phyloP scores from a whole-genome alignment of 2,329 filamentous ascomycete species.

The Colletotrichum aenigma region DNA sequence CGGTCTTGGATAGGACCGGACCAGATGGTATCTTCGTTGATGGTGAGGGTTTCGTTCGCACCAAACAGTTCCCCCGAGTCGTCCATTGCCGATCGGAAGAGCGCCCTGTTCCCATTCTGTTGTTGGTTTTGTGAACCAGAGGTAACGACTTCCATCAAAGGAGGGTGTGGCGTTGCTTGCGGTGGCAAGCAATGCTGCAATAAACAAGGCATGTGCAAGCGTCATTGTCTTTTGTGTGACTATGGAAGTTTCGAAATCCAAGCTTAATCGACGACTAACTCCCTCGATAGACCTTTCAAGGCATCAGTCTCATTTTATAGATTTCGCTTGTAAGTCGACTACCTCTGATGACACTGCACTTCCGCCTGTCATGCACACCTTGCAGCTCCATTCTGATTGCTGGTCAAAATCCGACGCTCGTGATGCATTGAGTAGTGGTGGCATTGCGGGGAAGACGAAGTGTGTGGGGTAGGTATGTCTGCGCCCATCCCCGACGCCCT shows the following conservation, averaged over 20 bases:
- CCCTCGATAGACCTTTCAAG: neutral
- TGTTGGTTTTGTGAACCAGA: slow-evolving; percentile 5
- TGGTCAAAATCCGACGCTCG: neutral
- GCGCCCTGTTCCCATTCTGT: slow-evolving; percentile 27
- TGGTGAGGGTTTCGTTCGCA: slow-evolving; percentile 41
- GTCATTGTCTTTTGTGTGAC: neutral
- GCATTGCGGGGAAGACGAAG: neutral
- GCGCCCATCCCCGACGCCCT: neutral
- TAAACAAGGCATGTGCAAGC: neutral
- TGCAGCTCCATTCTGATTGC: neutral
- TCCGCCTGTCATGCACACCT: neutral
- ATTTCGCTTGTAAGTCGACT: neutral
- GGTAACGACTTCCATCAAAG: neutral
- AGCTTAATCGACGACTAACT: neutral
- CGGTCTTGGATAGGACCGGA: slow-evolving; percentile 49
- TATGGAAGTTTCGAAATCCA: neutral
- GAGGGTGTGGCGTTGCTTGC: neutral
- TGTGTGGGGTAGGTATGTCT: neutral
- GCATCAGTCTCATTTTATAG: neutral
- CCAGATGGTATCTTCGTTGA: slow-evolving; percentile 56
- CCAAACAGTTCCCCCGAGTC: slow-evolving; percentile 46
- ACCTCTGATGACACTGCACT: neutral
- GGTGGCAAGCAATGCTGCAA: neutral
- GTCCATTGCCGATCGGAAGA: slow-evolving; percentile 54
- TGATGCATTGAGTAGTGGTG: neutral